Evolutionary conservation across 2,329 filamentous ascomycete species (phyloP).

Genomic region (Exophiala dermatitidis): DNA sequence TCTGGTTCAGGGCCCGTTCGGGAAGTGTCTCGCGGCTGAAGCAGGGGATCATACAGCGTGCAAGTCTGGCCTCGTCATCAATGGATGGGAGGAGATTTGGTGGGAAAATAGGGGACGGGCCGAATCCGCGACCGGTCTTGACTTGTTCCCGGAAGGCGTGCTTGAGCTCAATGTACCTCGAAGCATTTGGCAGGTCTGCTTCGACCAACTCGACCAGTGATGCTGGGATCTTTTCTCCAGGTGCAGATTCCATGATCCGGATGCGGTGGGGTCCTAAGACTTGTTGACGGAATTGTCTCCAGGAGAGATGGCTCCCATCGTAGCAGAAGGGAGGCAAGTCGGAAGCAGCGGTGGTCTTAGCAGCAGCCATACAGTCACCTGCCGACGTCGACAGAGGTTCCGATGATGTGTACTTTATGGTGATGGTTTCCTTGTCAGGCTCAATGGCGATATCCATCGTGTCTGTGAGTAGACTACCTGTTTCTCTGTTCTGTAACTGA

Average conservation of each 20-base stretch:
- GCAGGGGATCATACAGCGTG: slow-evolving; percentile 24
- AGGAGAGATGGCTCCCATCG: slow-evolving; percentile 22
- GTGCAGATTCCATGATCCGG: slow-evolving; percentile 16
- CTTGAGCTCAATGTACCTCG: slow-evolving; percentile 18
- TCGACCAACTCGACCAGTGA: slow-evolving; percentile 19
- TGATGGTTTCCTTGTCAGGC: too few relatives aligned
- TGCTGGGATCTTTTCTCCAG: slow-evolving; percentile 18
- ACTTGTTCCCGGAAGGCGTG: slow-evolving; percentile 21
- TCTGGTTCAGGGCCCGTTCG: slow-evolving; percentile 16
- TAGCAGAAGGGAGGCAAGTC: slow-evolving; percentile 18
- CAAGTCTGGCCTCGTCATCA: slow-evolving; percentile 16
- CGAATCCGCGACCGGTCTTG: slow-evolving; percentile 21
- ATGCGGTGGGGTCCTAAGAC: slow-evolving; percentile 24
- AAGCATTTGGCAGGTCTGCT: slow-evolving; percentile 11
- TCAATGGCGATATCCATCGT: too few relatives aligned
- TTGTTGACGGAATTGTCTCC: slow-evolving; percentile 23
- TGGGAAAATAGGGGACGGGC: slow-evolving; percentile 24
- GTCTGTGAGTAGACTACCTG: too few relatives aligned
- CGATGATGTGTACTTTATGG: too few relatives aligned
- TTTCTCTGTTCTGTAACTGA: too few relatives aligned
- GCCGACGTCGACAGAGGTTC: too few relatives aligned
- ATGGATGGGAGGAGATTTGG: slow-evolving; percentile 23
- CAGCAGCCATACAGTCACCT: too few relatives aligned
- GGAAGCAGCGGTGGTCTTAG: too few relatives aligned
- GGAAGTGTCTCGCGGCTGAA: slow-evolving; percentile 25